phyloP scores from a whole-genome alignment of 169 alveolate species.

The Amoebophrya sp. region DNA sequence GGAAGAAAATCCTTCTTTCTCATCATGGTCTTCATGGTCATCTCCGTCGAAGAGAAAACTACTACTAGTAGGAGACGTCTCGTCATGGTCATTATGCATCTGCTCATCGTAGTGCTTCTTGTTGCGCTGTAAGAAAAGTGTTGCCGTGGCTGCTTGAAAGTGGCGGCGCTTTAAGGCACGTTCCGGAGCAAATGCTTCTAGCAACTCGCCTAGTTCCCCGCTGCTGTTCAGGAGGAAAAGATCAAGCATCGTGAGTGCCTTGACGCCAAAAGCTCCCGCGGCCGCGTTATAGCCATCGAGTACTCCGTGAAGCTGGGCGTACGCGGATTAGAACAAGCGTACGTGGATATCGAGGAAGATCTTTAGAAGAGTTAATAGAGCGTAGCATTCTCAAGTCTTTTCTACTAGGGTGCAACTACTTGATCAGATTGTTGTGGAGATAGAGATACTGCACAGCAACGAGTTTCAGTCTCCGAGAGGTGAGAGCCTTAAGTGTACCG shows the following conservation, averaged over 20 bases:
- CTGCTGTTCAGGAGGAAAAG: background rate
- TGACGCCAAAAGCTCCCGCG: background rate
- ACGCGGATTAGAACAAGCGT: too few relatives aligned
- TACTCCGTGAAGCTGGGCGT: background rate
- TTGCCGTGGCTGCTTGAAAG: background rate
- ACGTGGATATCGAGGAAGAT: too few relatives aligned
- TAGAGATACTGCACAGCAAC: too few relatives aligned
- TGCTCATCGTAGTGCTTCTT: background rate
- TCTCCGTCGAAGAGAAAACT: too few relatives aligned
- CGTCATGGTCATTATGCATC: background rate
- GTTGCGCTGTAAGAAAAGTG: background rate
- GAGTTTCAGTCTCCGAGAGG: too few relatives aligned
- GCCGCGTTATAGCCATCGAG: background rate
- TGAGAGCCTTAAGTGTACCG: too few relatives aligned
- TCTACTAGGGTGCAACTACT: too few relatives aligned
- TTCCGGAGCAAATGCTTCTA: background rate
- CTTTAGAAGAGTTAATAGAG: too few relatives aligned
- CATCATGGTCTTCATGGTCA: too few relatives aligned
- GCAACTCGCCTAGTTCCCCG: slow-evolving; percentile 11
- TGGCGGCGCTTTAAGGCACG: background rate
- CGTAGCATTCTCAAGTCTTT: too few relatives aligned
- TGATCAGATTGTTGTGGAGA: too few relatives aligned
- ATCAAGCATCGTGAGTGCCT: background rate
- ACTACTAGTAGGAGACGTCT: background rate
- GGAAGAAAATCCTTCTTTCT: too few relatives aligned